These are phyloP conservation scores for Trichoderma cornu-damae DNA, from an alignment of 2,329 filamentous ascomycete genomes.

Conservation along the genomic window DNA sequence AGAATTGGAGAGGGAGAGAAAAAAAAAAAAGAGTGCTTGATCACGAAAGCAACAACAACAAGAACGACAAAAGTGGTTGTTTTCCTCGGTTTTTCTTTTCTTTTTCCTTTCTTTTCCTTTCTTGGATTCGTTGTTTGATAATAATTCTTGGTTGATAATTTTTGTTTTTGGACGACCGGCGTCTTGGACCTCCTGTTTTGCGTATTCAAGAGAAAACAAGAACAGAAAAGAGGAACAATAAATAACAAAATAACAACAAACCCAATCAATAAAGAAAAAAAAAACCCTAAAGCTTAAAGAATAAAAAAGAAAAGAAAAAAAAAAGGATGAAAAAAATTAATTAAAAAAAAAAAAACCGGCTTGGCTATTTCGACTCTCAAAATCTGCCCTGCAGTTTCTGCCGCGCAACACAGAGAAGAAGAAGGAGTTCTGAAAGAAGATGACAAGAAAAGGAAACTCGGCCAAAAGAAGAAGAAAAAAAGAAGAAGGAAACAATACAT, in stretches of 20 bases:
- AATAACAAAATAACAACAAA: too few relatives aligned
- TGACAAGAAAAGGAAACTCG: neutral
- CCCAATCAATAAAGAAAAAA: constrained; percentile 3
- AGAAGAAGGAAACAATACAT: neutral
- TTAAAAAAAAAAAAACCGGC: neutral
- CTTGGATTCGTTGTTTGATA: neutral
- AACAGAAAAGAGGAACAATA: neutral
- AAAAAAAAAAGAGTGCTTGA: neutral
- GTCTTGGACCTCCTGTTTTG: neutral
- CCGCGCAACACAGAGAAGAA: neutral
- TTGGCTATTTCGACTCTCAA: constrained; percentile 2
- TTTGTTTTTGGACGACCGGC: constrained; percentile 9
- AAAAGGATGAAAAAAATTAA: neutral
- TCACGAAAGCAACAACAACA: too few relatives aligned
- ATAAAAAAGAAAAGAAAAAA: neutral
- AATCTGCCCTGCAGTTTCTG: constrained; percentile 4
- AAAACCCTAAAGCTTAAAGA: neutral
- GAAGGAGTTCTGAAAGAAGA: neutral
- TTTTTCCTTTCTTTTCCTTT: neutral
- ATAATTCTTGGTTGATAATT: neutral
- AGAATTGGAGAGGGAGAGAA: too few relatives aligned
- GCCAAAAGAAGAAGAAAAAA: neutral
- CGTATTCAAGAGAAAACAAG: neutral
- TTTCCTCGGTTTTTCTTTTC: too few relatives aligned
- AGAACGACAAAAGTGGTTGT: too few relatives aligned